These are phyloP conservation scores for Intubia oerlemansii DNA, from an alignment of 2,329 filamentous ascomycete species.

Conservation along the genomic window DNA sequence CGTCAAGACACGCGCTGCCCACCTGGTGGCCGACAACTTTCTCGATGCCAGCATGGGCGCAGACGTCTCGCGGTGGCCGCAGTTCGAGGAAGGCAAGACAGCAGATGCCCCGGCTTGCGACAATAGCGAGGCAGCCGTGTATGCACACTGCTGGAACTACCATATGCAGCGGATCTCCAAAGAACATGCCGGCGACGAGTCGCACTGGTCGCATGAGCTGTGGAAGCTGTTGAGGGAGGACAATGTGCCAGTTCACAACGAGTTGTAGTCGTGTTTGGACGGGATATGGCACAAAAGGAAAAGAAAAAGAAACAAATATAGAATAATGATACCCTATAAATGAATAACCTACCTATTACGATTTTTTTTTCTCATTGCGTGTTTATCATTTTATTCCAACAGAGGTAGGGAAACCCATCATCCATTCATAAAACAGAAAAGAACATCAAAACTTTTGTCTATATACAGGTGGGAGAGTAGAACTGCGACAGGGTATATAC, in stretches of 20 bases:
- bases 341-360: too few species aligned
- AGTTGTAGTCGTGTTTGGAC: conserved; percentile 4
- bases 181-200: conserved; percentile 16
- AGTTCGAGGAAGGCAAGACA: conserved; percentile 7
- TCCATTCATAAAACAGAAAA: too few species aligned
- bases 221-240: conserved; percentile 5
- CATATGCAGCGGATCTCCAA: conserved; percentile 20
- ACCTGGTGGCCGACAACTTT: conserved; percentile 42
- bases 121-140: too few species aligned
- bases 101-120: conserved; percentile 14
- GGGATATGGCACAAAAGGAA: too few species aligned
- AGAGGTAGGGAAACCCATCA: too few species aligned
- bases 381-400: too few species aligned
- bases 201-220: conserved; percentile 6
- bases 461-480: not conserved
- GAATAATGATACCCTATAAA: too few species aligned
- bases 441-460: not conserved
- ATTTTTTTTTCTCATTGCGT: too few species aligned
- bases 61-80: conserved; percentile 32
- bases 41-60: conserved; percentile 45
- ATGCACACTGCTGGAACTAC: conserved; percentile 35
- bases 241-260: not conserved
- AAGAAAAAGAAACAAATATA: not conserved
- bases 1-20: conserved; percentile 30
- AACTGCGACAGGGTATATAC: not conserved